Conservation (phyloP, 257 asterid species). For the Scutellaria baicalensis region DNA sequence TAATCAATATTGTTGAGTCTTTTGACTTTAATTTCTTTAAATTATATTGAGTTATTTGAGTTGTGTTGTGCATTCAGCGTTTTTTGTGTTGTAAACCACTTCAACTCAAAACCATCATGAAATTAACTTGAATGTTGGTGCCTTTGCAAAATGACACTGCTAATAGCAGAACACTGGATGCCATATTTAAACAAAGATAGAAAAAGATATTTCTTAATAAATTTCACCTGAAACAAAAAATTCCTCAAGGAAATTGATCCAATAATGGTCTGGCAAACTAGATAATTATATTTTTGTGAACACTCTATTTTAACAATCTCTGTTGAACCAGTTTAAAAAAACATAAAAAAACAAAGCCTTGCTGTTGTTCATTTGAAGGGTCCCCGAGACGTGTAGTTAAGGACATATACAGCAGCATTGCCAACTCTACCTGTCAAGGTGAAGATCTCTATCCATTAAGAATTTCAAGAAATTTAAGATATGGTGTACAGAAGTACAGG, state of each 20-base stretch:
- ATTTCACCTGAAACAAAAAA: conserved; percentile 11
- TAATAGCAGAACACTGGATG: background rate
- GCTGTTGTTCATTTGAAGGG: background rate
- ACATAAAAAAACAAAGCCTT: background rate
- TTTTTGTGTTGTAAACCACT: too few relatives aligned
- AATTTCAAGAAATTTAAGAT: background rate
- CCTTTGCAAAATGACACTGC: background rate
- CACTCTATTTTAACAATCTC: conserved; percentile 2
- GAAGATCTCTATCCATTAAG: background rate
- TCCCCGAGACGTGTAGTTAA: background rate
- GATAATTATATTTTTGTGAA: background rate
- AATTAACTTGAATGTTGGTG: too few relatives aligned
- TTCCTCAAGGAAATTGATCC: background rate
- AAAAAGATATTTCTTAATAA: background rate
- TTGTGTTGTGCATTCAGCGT: too few relatives aligned
- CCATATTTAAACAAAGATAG: background rate
- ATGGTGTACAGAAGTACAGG: background rate
- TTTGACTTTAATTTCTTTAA: too few relatives aligned
- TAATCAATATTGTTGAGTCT: too few relatives aligned
- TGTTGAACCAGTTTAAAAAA: background rate
- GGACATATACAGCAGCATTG: background rate
- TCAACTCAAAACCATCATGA: too few relatives aligned
- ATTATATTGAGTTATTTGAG: too few relatives aligned
- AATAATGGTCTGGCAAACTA: background rate
- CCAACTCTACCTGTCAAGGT: background rate